Evolutionary conservation across 345 rosid genomes (phyloP).

Genomic region (Gossypium raimondii): DNA sequence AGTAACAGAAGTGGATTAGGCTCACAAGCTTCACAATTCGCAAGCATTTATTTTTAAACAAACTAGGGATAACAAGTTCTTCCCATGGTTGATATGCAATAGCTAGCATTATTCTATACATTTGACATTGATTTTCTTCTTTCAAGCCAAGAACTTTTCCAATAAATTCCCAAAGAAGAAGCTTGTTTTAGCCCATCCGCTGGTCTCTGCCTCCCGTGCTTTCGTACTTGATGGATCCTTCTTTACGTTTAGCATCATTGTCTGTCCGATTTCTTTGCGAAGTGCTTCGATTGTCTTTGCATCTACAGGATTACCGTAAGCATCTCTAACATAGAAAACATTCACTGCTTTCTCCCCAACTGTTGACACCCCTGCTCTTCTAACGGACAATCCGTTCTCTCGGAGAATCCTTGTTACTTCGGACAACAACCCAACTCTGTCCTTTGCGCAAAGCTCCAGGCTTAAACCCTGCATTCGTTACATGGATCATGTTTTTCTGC

Average conservation of each 20-base stretch:
- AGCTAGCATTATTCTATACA: constrained; percentile 12
- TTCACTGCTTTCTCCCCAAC: constrained; percentile 81
- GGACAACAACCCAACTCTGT: constrained; percentile 31
- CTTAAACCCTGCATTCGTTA: constrained; percentile 30
- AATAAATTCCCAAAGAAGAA: constrained; percentile 87
- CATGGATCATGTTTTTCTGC: neutral
- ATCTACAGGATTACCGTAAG: constrained; percentile 25
- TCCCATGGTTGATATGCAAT: neutral
- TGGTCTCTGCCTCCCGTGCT: constrained; percentile 46
- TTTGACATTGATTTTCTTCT: neutral
- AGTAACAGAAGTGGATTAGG: too few relatives aligned
- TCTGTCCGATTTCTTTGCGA: constrained; percentile 81
- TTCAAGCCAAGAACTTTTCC: constrained; percentile 70
- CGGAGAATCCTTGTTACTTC: constrained; percentile 78
- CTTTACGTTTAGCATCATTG: constrained; percentile 76
- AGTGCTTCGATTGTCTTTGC: constrained; percentile 74
- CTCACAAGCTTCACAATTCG: neutral
- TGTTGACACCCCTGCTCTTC: constrained; percentile 84
- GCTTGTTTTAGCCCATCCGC: constrained; percentile 76
- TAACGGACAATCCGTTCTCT: constrained; percentile 77
- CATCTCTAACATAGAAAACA: constrained; percentile 60
- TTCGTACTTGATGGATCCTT: constrained; percentile 49
- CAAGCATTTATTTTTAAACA: constrained; percentile 11
- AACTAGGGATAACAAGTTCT: neutral
- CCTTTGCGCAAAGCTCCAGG: constrained; percentile 82